Percentiles rank a stretch among this genome's conserved stretches.
Evolutionary conservation across 352 stramenopile species (phyloP).

Genomic region (Thalassiosira exigua): DNA sequence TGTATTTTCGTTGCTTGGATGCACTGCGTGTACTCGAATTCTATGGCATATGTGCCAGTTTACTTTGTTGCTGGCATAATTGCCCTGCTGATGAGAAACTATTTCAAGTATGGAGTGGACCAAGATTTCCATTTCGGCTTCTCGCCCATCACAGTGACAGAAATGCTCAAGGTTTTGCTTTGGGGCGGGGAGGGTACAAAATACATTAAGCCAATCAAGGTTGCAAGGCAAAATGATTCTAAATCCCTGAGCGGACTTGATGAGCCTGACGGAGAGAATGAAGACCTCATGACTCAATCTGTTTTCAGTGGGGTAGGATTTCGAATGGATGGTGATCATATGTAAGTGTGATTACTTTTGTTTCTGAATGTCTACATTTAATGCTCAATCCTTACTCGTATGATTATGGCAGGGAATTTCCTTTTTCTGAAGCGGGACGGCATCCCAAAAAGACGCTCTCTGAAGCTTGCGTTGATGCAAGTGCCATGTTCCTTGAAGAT

Average conservation of each 20-base stretch:
- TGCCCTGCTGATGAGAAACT: conserved; percentile 64
- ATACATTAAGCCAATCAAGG: conserved; percentile 38
- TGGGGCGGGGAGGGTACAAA: conserved; percentile 30
- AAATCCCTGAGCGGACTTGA: conserved; percentile 7
- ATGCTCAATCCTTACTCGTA: neutral
- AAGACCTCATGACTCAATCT: conserved; percentile 6
- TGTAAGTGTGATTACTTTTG: neutral
- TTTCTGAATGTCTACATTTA: neutral
- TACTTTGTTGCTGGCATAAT: conserved; percentile 69
- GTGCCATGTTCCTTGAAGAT: conserved; percentile 28
- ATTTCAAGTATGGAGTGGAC: conserved; percentile 63
- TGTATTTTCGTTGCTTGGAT: conserved; percentile 76
- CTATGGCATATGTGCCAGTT: conserved; percentile 59
- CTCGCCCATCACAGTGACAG: conserved; percentile 60
- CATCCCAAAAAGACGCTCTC: conserved; percentile 47
- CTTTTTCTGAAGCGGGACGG: conserved; percentile 44
- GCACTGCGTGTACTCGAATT: conserved; percentile 70
- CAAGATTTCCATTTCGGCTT: conserved; percentile 56
- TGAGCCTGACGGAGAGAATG: conserved; percentile 15
- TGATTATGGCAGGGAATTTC: conserved; percentile 33
- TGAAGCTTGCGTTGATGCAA: conserved; percentile 43
- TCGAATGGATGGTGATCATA: conserved; percentile 38
- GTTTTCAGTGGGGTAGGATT: conserved; percentile 2
- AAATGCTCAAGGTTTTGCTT: conserved; percentile 49
- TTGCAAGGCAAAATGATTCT: neutral